Evolutionary conservation across 2,329 filamentous ascomycete genomes (phyloP), one percentile per base, ranked within the genome.

Genomic region (Dactylellina parvicollis): DNA sequence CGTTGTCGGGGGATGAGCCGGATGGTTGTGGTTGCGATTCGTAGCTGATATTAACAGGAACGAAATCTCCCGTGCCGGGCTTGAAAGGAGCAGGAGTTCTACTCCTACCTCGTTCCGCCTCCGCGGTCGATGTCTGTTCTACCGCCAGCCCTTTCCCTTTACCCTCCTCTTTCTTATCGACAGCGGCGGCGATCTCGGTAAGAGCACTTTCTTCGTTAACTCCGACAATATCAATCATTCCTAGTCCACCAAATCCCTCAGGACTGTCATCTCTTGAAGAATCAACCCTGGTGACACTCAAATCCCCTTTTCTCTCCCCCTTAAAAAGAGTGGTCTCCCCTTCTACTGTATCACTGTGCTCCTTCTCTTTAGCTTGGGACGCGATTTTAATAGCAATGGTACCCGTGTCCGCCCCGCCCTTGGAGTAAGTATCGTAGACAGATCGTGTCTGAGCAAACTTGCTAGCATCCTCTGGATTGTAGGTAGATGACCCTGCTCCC

Each of bases 61-160:
- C 69, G 40, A 66, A 73, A 12, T 66, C 69, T 52, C 69, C 70
- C 49, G 70, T 69, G 8, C 70, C 70, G 18, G 70, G 55, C 56
- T 64, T 67, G 55, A 67, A 69, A 26, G 70, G 70, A 24, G 70
- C 70, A 44, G 70, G 70, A 59, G 52, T 50, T 64, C 70, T 74
- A 74, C 70, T 74, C 56, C 70, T 74, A 50, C 70, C 70, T 56
- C 70, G 69, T 61, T 73, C 69, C 32, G 69, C 60, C 47, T 36
- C 54, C n/a, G 44, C 60, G 69, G 60, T 66, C 42, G 36, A 56
- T 47, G n/a, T 52, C 18, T 36, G 22, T 20, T 66, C 69, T 16
- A 32, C 38, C 20, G 32, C 60, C 52, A 72, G 36, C 30, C 30
- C 60, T 24, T 57, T 49, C 14, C 60, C 44, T 56, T 59, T 38